phyloP scores from a whole-genome alignment of 2,329 filamentous ascomycete species.

The Aspergillus chevalieri region DNA sequence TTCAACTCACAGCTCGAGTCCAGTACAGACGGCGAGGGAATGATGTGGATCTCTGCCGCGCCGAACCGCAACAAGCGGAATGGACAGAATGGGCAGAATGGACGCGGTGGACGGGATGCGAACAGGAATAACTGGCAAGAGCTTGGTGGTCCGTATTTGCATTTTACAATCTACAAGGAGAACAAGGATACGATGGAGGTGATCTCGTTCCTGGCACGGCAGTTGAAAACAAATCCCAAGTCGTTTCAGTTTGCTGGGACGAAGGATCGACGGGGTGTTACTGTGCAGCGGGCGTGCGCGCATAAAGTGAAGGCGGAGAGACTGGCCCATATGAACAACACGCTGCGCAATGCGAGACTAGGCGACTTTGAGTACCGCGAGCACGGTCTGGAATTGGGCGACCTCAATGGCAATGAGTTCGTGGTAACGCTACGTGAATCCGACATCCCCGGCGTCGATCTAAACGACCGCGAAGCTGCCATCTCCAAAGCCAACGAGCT shows the following conservation, averaged over 20 bases:
- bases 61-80: conserved; percentile 29
- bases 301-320: conserved; percentile 56
- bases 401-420: conserved; percentile 86
- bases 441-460: conserved; percentile 48
- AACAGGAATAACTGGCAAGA: conserved; percentile 56
- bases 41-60: conserved; percentile 52
- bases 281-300: conserved; percentile 72
- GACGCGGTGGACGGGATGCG: conserved; percentile 24
- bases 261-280: conserved; percentile 83
- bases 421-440: conserved; percentile 86
- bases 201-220: conserved; percentile 66
- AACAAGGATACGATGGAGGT: conserved; percentile 97
- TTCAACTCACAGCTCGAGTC: conserved; percentile 76
- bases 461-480: conserved; percentile 41
- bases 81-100: conserved; percentile 25
- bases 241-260: conserved; percentile 78
- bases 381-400: conserved; percentile 69
- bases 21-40: conserved; percentile 64
- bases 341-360: conserved; percentile 56
- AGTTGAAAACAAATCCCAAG: conserved; percentile 63
- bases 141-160: conserved; percentile 71
- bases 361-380: conserved; percentile 77
- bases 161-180: conserved; percentile 92
- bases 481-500: conserved; percentile 37
- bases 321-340: conserved; percentile 58